These are phyloP conservation scores for Discostella stelligera DNA, from an alignment of 352 stramenopile genomes.

Conservation along the genomic window DNA sequence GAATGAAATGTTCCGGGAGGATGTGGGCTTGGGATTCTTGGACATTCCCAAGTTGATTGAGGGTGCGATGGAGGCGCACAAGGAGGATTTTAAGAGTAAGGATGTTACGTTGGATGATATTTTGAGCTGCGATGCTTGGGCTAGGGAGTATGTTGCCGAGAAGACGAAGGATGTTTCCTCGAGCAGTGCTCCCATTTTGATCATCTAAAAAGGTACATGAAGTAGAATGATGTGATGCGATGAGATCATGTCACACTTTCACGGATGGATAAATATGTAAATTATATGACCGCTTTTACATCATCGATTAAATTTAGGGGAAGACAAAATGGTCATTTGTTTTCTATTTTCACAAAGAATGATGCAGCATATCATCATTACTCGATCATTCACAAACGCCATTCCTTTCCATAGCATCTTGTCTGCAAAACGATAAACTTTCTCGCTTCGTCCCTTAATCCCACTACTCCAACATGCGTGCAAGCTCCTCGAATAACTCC, in stretches of 20 bases:
- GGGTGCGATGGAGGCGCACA: constrained; percentile 84
- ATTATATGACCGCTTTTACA: neutral
- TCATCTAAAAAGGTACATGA: neutral
- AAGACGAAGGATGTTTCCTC: constrained; percentile 52
- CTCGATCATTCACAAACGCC: neutral
- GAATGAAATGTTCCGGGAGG: constrained; percentile 85
- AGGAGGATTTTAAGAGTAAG: constrained; percentile 80
- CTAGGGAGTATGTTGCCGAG: constrained; percentile 73
- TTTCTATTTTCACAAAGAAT: neutral
- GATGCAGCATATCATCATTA: neutral
- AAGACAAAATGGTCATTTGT: neutral
- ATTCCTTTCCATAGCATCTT: neutral
- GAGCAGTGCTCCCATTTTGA: neutral
- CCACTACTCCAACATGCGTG: constrained; percentile 30
- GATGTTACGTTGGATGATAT: constrained; percentile 85
- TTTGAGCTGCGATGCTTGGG: constrained; percentile 81
- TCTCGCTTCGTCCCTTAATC: neutral
- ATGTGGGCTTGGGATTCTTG: constrained; percentile 81
- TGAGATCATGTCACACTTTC: neutral
- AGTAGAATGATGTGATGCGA: too few relatives aligned
- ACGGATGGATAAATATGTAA: neutral
- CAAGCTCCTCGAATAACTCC: constrained; percentile 68
- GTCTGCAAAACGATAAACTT: neutral
- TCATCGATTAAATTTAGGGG: neutral
- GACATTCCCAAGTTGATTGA: constrained; percentile 84